phyloP scores from a whole-genome alignment of 441 rosid species.

The Gossypium trilobum region DNA sequence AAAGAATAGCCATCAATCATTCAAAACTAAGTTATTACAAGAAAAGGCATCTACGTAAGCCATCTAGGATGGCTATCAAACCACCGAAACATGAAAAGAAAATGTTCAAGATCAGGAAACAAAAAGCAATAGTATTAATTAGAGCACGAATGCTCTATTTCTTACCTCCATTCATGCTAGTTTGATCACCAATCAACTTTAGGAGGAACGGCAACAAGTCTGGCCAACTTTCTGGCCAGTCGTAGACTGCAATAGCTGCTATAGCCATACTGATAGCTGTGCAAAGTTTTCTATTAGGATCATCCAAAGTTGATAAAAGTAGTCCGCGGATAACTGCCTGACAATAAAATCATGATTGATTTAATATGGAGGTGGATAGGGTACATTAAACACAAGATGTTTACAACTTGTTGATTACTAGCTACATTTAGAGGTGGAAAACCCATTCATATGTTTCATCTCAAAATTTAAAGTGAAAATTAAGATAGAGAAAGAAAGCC shows the following conservation, averaged over 20 bases:
- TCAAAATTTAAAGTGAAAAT: neutral
- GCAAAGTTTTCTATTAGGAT: constrained; percentile 69
- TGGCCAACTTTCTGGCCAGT: constrained; percentile 95
- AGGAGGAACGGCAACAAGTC: constrained; percentile 69
- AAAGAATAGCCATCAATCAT: neutral
- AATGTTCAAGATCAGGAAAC: neutral
- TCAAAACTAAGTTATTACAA: neutral
- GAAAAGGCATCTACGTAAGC: neutral
- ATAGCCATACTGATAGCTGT: constrained; percentile 86
- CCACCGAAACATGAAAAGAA: neutral
- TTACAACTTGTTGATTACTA: neutral
- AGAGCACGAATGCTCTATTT: constrained; percentile 10
- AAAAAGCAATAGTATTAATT: neutral
- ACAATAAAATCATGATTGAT: constrained; percentile 19
- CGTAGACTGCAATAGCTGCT: constrained; percentile 63
- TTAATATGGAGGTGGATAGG: neutral
- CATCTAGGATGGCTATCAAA: neutral
- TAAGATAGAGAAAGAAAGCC: neutral
- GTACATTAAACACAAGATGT: neutral
- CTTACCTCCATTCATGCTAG: constrained; percentile 60
- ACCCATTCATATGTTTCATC: neutral
- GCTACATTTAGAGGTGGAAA: neutral
- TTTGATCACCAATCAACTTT: constrained; percentile 56
- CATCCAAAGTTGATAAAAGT: constrained; percentile 64
- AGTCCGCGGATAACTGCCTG: constrained; percentile 70